These are phyloP conservation scores for Huiozyma naganishii DNA, from an alignment of 805 yeast species.

Conservation along the genomic window DNA sequence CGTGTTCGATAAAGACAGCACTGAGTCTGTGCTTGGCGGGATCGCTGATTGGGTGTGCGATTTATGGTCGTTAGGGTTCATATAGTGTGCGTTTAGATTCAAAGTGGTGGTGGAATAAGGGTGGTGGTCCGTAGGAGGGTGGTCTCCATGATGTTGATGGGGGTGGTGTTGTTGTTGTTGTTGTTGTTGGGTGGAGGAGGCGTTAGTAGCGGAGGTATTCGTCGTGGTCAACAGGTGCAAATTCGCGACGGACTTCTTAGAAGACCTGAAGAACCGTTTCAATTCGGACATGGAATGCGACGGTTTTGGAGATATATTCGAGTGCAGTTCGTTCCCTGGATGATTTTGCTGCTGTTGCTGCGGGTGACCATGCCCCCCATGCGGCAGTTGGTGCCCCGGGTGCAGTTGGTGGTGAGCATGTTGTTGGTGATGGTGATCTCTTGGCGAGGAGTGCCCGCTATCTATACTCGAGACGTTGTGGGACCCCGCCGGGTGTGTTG, in stretches of 20 bases:
- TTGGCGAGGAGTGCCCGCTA: not conserved
- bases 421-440: not conserved
- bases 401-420: not conserved
- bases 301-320: slow-evolving; percentile 14
- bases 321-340: slow-evolving; percentile 1
- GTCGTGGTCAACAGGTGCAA: slow-evolving; percentile 5
- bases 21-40: slow-evolving; percentile 28
- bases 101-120: slow-evolving; percentile 10
- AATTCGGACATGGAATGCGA: slow-evolving; percentile 54
- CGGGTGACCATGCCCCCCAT: not conserved
- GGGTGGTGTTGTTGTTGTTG: not conserved
- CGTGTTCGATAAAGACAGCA: slow-evolving; percentile 24
- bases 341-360: slow-evolving; percentile 2
- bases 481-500: not conserved
- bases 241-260: slow-evolving; percentile 11
- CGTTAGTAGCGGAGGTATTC: slow-evolving; percentile 1
- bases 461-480: not conserved
- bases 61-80: slow-evolving; percentile 5
- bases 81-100: slow-evolving; percentile 9
- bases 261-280: slow-evolving; percentile 61
- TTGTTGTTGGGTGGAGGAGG: not conserved
- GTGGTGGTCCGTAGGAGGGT: slow-evolving; percentile 7
- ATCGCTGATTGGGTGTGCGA: slow-evolving; percentile 26
- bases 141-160: not conserved
- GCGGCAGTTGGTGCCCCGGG: slow-evolving; percentile 2